phyloP scores from a whole-genome alignment of 495 filamentous ascomycete species.

The Echria macrotheca region DNA sequence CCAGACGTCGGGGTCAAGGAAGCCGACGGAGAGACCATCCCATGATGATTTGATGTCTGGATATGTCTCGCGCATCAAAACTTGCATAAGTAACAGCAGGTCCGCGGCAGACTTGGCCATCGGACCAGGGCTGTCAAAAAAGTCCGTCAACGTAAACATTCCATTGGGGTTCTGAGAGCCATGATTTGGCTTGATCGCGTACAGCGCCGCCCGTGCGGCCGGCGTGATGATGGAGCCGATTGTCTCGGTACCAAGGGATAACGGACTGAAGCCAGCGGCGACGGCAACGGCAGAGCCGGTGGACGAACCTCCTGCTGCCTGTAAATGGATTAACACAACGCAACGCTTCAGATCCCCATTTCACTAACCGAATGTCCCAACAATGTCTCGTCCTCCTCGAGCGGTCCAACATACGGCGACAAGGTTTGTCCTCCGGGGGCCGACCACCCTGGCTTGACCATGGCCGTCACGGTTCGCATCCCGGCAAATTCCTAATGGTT shows the following conservation, averaged over 20 bases:
- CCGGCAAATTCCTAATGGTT: constrained; percentile 21
- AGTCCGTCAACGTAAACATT: constrained; percentile 15
- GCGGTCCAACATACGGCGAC: constrained; percentile 38
- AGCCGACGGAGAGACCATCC: constrained; percentile 20
- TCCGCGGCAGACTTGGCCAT: constrained; percentile 31
- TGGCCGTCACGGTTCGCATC: constrained; percentile 27
- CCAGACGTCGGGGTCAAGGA: constrained; percentile 26
- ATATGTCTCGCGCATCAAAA: constrained; percentile 11
- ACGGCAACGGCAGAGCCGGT: constrained; percentile 44
- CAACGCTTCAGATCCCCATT: too few species aligned
- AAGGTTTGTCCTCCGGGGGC: constrained; percentile 38
- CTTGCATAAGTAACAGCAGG: constrained; percentile 19
- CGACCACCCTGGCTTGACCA: constrained; percentile 40
- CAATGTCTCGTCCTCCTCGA: constrained; percentile 22
- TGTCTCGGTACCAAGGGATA: constrained; percentile 45
- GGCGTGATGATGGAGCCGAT: constrained; percentile 40
- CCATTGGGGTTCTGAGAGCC: constrained; percentile 10
- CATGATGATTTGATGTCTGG: background rate
- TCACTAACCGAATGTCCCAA: constrained; percentile 25
- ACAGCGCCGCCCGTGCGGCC: constrained; percentile 37
- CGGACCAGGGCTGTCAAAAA: constrained; percentile 27
- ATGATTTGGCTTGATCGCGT: constrained; percentile 24
- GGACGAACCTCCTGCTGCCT: constrained; percentile 44
- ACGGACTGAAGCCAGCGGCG: constrained; percentile 39
- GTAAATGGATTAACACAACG: background rate